phyloP scores from a whole-genome alignment of 2,329 filamentous ascomycete genomes.

The Emmonsia crescens region DNA sequence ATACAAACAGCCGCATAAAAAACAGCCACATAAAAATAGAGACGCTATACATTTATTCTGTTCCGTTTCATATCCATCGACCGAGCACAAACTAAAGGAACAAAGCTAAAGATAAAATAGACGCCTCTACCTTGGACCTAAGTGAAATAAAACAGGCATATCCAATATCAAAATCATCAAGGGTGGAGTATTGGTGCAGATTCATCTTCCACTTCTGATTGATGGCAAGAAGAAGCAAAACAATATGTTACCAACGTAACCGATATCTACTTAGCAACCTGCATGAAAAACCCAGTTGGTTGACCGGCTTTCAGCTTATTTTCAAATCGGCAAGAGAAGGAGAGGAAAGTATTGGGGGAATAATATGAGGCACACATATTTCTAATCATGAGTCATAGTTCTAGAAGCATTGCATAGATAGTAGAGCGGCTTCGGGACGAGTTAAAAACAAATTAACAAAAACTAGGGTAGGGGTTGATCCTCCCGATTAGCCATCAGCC shows the following conservation, averaged over 20 bases:
- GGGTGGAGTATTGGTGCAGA: not conserved
- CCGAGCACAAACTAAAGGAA: not conserved
- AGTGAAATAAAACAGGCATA: not conserved
- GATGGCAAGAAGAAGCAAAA: not conserved
- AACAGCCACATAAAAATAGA: no score
- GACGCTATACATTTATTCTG: no score
- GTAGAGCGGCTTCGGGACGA: not conserved
- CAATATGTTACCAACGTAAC: not conserved
- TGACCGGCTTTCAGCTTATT: not conserved
- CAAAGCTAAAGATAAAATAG: not conserved
- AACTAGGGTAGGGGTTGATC: not conserved
- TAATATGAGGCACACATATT: not conserved
- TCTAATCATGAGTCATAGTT: constrained; percentile 7
- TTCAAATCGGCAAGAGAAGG: not conserved
- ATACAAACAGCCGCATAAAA: not conserved
- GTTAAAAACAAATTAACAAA: not conserved
- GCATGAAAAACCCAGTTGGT: not conserved
- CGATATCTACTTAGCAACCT: not conserved
- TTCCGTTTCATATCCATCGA: not conserved
- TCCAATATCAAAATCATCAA: not conserved
- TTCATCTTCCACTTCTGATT: not conserved
- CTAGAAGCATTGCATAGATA: not conserved
- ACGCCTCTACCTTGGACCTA: not conserved
- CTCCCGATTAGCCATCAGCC: constrained; percentile 9
- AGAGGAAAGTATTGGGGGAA: not conserved